Base-by-base conservation (phyloP, 768 basidiomycete species). In the Trametopsis cervina region DNA sequence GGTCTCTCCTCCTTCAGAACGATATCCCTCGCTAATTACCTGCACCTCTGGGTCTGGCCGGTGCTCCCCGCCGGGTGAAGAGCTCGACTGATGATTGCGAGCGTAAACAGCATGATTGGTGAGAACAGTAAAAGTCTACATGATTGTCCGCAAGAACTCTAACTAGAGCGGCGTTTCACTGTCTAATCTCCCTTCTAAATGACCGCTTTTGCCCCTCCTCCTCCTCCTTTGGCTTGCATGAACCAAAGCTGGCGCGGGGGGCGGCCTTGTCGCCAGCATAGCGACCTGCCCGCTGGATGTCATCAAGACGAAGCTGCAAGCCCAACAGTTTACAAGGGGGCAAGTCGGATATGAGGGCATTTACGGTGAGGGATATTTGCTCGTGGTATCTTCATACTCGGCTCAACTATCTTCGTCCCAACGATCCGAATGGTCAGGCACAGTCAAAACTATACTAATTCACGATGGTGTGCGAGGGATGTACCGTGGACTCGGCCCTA, bases 211-310 rank as follows among this genome's bases (percentile, higher is more conserved):
- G 29, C 29, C 7, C 15, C 29, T 33, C 29, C 25, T 27, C 44
- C 37, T 36, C 44, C 43, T 47, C 41, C 42, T 21, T 48, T 49
- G 26, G n/a, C n/a, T 21, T 27, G 52, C 21, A 12, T 42, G 26
- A 17, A 5, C 22, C 42, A 11, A 58, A 89, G 91, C 96, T 62
- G 96, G 96, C 47, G 95, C 95, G 29, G 92, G 92, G 24, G 92
- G 95, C 46, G 96, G 96, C 50, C 74, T 99, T 53, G 84, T 92
- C 55, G 87, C 91, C 43, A 89, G 86, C 66, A 74, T 98, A 53
- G 89, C 90, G 48, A 98, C 95, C 5, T 99, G 96, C 66, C 96
- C 96, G 10, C 75, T 99, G 42, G 96, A 99, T 66, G 95, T 99
- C 47, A 76, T 99, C 67, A 99, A 98, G 75, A 99, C 96, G 3